phyloP scores from a whole-genome alignment of 257 asterid genomes.

The Solanum arcanum region DNA sequence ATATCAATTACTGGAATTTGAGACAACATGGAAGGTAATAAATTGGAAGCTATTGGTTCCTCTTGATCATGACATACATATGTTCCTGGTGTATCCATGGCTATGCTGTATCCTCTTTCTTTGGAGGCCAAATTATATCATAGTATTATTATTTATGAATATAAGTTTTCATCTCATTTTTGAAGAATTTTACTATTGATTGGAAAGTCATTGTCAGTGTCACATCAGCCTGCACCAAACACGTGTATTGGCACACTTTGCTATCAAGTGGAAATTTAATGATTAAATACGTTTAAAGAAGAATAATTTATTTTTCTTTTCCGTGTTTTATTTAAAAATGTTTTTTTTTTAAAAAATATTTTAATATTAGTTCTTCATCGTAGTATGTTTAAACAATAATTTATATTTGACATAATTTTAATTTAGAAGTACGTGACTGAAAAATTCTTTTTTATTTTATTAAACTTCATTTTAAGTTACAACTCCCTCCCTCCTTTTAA shows the following conservation, averaged over 20 bases:
- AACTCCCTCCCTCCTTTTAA: too few relatives aligned
- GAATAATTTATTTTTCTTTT: too few relatives aligned
- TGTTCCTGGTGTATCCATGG: not conserved
- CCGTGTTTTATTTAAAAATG: too few relatives aligned
- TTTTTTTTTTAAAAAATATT: too few relatives aligned
- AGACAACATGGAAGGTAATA: not conserved
- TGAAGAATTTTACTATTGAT: not conserved
- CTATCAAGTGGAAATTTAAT: not conserved
- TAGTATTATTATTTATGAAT: too few relatives aligned
- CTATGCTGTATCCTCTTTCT: not conserved
- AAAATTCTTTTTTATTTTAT: too few relatives aligned
- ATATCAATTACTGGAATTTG: not conserved
- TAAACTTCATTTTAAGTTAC: too few relatives aligned
- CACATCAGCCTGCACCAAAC: not conserved
- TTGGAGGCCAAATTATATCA: not conserved
- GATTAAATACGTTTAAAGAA: too few relatives aligned
- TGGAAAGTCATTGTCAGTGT: not conserved
- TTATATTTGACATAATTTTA: too few relatives aligned
- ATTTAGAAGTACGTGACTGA: too few relatives aligned
- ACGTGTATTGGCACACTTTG: not conserved
- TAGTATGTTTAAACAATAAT: rapidly evolving
- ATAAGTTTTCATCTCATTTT: not conserved
- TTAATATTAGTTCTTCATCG: too few relatives aligned
- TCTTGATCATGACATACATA: not conserved
- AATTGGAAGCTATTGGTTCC: not conserved